Evolutionary conservation across 2,329 filamentous ascomycete genomes (phyloP).

Genomic region (Diaporthe vexans): DNA sequence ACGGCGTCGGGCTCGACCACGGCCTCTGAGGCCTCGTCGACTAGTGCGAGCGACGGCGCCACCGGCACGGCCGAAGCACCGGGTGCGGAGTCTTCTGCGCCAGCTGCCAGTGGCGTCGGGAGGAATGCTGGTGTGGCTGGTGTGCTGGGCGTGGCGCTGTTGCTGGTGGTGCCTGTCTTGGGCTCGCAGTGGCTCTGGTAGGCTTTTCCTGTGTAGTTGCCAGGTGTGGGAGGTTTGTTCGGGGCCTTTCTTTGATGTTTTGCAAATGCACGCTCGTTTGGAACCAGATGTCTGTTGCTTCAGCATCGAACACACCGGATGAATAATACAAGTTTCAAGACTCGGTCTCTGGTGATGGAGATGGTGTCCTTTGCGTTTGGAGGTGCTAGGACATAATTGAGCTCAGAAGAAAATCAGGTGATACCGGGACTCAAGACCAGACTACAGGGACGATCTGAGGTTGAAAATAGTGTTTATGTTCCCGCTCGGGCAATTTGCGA

Average conservation of each 20-base stretch:
- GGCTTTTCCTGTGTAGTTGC: neutral
- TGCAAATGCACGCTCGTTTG: neutral
- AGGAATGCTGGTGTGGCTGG: slow-evolving; percentile 4
- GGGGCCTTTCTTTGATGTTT: neutral
- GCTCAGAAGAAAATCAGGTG: neutral
- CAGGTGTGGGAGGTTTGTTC: neutral
- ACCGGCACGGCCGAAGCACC: slow-evolving; percentile 16
- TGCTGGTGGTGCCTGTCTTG: slow-evolving; percentile 7
- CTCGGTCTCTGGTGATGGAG: neutral
- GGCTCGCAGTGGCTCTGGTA: slow-evolving; percentile 18
- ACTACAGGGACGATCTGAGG: neutral
- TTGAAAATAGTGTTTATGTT: neutral
- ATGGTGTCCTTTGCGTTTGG: neutral
- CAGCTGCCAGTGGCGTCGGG: neutral
- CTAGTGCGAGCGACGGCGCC: neutral
- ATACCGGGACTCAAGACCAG: neutral
- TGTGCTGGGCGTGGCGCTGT: neutral
- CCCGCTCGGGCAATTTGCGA: neutral
- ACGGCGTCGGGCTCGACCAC: slow-evolving; percentile 7
- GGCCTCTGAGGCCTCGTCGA: neutral
- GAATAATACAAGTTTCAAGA: neutral
- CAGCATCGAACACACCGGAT: neutral
- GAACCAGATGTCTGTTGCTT: neutral
- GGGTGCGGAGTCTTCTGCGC: slow-evolving; percentile 2
- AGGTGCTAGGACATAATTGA: neutral